Evolutionary conservation across 148 eudicot species (phyloP), one percentile per base, ranked within the genome.

Genomic region (Camellia lanceoleosa): DNA sequence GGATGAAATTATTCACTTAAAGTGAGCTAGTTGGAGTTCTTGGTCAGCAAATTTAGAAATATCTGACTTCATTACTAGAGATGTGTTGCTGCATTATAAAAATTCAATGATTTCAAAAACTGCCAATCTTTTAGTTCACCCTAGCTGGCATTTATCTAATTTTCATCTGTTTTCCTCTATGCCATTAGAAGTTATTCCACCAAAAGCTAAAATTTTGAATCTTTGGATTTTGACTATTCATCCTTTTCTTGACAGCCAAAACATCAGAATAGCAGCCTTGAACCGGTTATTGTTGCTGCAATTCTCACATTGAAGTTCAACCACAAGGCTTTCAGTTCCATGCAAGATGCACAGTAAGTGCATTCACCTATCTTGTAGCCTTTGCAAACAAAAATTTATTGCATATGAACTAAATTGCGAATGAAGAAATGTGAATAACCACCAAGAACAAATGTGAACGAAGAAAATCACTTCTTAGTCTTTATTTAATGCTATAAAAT

Each of bases 261-360:
- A 80, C 87, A 88, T 80, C 86, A 80, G 77, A 81, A 71, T 79
- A 84, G 72, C 69, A 93, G 91, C 44, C 91, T 92, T 43, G 87
- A 88, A 82, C 89, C 90, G 18, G 83, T 67, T 74, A 81, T 85
- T 80, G 88, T 92, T 68, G 92, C 88, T 80, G 92, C 93, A 64
- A 92, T 92, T 71, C 96, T 93, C 1, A 92, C 91, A 8, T 82
- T 87, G 89, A 90, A 87, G 82, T 92, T 30, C 79, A 70, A 83
- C 54, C 87, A 79, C 0, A 90, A 88, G 79, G 90, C 91, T 20
- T 92, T 92, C 76, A 82, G 83, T 83, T 85, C 91, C 5, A 30
- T 52, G 15, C 92, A 87, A 73, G 92, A 92, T 75, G 74, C 87
- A 76, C 89, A 87, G 96, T 92, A 82, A 85, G 91, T 87, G 14